A percentile compares a stretch with the other conserved stretches of the same genome.
These are phyloP conservation scores for Eudorina sp. DNA, from an alignment of 139 green algal genomes.

Conservation along the genomic window DNA sequence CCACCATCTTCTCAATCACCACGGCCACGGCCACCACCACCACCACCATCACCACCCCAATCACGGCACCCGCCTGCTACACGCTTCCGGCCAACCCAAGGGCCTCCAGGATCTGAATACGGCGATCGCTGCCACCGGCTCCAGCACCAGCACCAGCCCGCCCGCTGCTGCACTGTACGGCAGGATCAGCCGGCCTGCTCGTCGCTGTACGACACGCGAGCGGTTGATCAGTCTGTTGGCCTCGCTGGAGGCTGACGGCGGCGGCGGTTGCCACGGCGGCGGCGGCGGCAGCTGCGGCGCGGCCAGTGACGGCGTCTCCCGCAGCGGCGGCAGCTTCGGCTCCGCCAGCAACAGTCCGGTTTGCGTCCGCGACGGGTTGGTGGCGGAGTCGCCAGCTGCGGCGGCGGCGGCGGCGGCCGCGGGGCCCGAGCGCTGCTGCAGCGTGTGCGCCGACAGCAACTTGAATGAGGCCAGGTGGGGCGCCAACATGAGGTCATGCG, in stretches of 20 bases:
- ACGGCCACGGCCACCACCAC: background rate
- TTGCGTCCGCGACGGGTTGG: background rate
- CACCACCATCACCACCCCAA: background rate
- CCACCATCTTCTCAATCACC: background rate
- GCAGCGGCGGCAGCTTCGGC: background rate
- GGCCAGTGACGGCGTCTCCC: background rate
- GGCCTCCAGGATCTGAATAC: background rate
- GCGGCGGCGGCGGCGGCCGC: background rate
- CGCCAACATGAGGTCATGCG: background rate
- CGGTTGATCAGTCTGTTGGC: background rate
- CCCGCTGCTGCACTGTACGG: background rate
- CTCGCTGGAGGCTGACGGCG: background rate
- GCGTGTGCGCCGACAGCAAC: background rate
- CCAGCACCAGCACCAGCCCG: background rate
- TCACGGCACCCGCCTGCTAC: background rate
- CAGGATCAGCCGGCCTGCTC: background rate
- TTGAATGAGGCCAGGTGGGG: background rate
- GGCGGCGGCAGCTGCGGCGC: background rate
- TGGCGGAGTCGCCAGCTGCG: background rate
- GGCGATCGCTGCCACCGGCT: background rate
- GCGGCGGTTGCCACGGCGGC: too few relatives aligned
- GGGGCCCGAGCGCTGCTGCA: background rate
- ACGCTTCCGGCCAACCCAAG: too few relatives aligned
- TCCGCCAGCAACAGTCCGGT: background rate
- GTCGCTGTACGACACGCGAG: background rate